These are phyloP conservation scores for Naganishia albida DNA, from an alignment of 1,284 basidiomycete genomes.

Conservation along the genomic window DNA sequence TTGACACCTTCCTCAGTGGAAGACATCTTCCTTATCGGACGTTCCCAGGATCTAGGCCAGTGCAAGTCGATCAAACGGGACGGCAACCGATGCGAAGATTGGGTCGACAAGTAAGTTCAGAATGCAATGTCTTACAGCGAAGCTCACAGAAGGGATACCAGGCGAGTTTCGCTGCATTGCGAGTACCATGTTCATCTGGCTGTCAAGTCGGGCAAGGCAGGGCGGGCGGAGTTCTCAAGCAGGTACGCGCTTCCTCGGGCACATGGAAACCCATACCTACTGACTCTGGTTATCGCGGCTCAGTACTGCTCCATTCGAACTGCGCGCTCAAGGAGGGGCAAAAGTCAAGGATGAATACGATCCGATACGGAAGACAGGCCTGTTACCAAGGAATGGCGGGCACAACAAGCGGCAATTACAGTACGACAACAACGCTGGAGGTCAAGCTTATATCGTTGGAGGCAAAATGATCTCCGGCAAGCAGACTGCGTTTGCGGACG, in stretches of 20 bases:
- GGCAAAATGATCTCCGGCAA: constrained; percentile 58
- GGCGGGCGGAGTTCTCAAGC: constrained; percentile 76
- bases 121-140: not conserved
- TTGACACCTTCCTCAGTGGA: constrained; percentile 79
- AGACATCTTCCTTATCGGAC: constrained; percentile 80
- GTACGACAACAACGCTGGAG: constrained; percentile 47
- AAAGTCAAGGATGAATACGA: constrained; percentile 63
- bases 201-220: constrained; percentile 69
- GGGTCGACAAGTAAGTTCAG: constrained; percentile 76
- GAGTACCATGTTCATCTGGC: constrained; percentile 84
- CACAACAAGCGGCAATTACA: constrained; percentile 16
- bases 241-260: constrained; percentile 59
- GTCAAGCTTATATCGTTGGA: constrained; percentile 77
- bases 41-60: constrained; percentile 78
- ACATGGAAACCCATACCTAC: not conserved
- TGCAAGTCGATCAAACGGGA: constrained; percentile 76
- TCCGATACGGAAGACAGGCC: constrained; percentile 58
- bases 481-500: constrained; percentile 46
- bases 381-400: constrained; percentile 43
- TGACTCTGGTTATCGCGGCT: not conserved
- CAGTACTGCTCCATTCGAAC: constrained; percentile 24
- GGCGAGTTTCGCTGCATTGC: constrained; percentile 66
- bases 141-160: no score
- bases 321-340: not conserved
- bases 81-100: constrained; percentile 75